These are phyloP conservation scores for Ensete glaucum DNA, from an alignment of 176 grass and related monocot genomes.

Conservation along the genomic window DNA sequence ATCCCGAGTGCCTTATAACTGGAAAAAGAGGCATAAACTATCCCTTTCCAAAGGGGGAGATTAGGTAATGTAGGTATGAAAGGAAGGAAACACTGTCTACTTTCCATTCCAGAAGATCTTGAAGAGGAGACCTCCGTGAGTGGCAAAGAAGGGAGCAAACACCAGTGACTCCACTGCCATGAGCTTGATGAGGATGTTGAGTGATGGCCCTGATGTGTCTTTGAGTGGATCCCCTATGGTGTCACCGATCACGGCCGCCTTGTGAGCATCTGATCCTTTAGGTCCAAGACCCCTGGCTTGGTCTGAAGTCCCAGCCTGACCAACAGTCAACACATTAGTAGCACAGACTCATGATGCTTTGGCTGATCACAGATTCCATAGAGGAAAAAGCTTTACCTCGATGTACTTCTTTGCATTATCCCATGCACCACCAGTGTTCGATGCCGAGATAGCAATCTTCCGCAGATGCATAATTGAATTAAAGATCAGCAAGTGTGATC, in stretches of 20 bases:
- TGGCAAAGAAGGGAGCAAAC: slow-evolving; percentile 5
- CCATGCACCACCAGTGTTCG: not conserved
- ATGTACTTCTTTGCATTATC: slow-evolving; percentile 5
- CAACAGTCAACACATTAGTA: not conserved
- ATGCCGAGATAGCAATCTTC: not conserved
- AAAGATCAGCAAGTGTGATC: not conserved
- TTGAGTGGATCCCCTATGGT: not conserved
- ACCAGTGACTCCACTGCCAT: not conserved
- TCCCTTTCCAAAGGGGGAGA: too few species aligned
- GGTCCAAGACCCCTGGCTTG: not conserved
- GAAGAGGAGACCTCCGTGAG: not conserved
- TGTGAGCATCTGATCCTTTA: not conserved
- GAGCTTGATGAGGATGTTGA: slow-evolving; percentile 6
- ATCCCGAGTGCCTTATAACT: too few species aligned
- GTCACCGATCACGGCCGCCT: not conserved
- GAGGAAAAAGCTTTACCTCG: not conserved
- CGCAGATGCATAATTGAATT: too few species aligned
- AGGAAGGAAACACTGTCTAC: too few species aligned
- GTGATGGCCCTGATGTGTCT: not conserved
- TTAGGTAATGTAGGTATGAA: too few species aligned
- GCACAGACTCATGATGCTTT: too few species aligned
- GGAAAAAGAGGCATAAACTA: too few species aligned
- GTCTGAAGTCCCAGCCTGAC: not conserved
- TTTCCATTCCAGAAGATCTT: too few species aligned
- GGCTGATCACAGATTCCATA: not conserved